phyloP scores from a whole-genome alignment of 1,139 yeast genomes.

The Taphrina flavorubra region DNA sequence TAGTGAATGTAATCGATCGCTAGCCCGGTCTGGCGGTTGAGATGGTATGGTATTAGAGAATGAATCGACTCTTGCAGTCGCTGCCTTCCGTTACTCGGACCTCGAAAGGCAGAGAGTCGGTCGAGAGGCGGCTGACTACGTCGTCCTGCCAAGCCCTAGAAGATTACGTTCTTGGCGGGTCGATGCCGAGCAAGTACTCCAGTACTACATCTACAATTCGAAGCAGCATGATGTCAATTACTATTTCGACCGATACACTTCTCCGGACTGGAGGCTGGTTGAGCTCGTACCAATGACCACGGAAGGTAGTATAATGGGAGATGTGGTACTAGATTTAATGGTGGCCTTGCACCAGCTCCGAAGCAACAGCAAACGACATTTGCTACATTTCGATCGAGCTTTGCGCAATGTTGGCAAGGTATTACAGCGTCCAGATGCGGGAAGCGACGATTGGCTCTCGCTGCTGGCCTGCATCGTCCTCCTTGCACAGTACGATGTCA shows the following conservation, averaged over 20 bases:
- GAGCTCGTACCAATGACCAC: slow-evolving; percentile 9
- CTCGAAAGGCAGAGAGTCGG: not conserved
- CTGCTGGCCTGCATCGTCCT: slow-evolving; percentile 14
- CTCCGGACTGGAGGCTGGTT: slow-evolving; percentile 5
- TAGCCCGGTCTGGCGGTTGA: not conserved
- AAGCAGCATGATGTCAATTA: slow-evolving; percentile 17
- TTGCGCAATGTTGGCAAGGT: not conserved
- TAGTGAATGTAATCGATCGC: not conserved
- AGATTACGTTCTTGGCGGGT: slow-evolving; percentile 9
- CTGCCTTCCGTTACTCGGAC: slow-evolving; percentile 1
- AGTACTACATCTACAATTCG: slow-evolving; percentile 6
- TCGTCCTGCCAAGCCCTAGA: slow-evolving; percentile 6
- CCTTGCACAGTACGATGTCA: slow-evolving; percentile 19
- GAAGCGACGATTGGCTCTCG: not conserved
- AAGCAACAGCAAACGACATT: not conserved
- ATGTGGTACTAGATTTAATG: slow-evolving; percentile 2
- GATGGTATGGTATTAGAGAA: not conserved
- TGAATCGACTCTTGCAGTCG: not conserved
- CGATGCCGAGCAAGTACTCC: slow-evolving; percentile 10
- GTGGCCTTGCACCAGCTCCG: slow-evolving; percentile 4
- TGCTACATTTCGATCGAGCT: slow-evolving; percentile 11
- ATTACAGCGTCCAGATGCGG: not conserved
- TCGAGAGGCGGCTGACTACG: not conserved
- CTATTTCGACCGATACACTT: slow-evolving; percentile 2
- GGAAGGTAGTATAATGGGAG: not conserved